Base-by-base conservation (phyloP, 306 rosid species). In the Datisca glomerata region DNA sequence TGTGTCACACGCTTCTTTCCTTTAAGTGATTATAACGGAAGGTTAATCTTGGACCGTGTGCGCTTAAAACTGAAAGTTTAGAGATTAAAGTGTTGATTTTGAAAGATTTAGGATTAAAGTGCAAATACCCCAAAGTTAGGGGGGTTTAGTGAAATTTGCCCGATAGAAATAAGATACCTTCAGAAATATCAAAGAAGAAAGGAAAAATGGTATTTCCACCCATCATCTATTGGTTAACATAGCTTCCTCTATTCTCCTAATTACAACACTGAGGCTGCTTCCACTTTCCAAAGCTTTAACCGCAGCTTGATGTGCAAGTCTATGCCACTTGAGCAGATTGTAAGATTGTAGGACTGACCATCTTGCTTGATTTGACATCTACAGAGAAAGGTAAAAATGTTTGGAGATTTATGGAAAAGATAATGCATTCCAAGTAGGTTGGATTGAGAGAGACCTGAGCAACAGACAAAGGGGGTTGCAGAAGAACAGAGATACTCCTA, bases 361-460 rank as follows among this genome's bases (percentile, higher is more conserved):
- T 64, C 97, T 77, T 59, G 97, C 95, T 59, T 77, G 97, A 64
- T 89, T 89, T 38, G 97, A 74, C 95, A 89, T 89, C 95, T 89
- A 69, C 15, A 27, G 45, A 45, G 48, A 10, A 18, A 56, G 1
- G 36, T 34, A 6, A 21, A 51, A 34, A 7, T 15, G 22, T 41
- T 22, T 49, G 31, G 29, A 18, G 9, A 56, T 28, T 42, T n/a
- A n/a, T n/a, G n/a, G n/a, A n/a, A n/a, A n/a, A n/a, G n/a, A n/a
- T n/a, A n/a, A n/a, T n/a, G n/a, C 41, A 21, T 13, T 40, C 7
- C 41, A 55, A 22, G 43, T 31, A 41, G 8, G 31, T 53, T 41
- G 29, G 63, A 43, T 40, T 41, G 18, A 49, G 57, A 67, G 43
- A 45, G 37, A 89, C 97, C 95, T 89, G 72, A 3, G 70, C 79